Evolutionary conservation across 768 basidiomycete species (phyloP).

Genomic region (Chalciporus sphaerocephalus): DNA sequence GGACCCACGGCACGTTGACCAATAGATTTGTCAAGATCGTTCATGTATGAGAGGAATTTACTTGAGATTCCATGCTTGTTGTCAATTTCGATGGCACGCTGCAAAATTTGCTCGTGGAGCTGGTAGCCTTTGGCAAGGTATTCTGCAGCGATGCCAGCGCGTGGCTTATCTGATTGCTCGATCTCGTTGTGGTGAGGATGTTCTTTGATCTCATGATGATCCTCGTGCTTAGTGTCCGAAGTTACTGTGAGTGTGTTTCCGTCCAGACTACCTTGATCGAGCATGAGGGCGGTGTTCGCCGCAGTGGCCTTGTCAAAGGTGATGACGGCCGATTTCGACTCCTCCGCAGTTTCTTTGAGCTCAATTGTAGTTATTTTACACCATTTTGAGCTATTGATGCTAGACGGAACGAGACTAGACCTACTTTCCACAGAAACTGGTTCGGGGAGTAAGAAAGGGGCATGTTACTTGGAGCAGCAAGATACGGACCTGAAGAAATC

Average conservation of each 20-base stretch:
- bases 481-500: conserved; percentile 74
- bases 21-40: conserved; percentile 61
- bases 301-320: conserved; percentile 81
- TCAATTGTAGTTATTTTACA: conserved; percentile 67
- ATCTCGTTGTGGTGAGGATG: conserved; percentile 40
- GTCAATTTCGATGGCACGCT: conserved; percentile 79
- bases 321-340: conserved; percentile 56
- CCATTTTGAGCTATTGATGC: conserved; percentile 1
- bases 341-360: conserved; percentile 38
- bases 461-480: neutral
- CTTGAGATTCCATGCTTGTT: conserved; percentile 83
- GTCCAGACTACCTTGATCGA: conserved; percentile 76
- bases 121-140: conserved; percentile 88
- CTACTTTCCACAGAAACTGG: conserved; percentile 84
- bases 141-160: conserved; percentile 87
- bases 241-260: conserved; percentile 65
- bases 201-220: conserved; percentile 43
- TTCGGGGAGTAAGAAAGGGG: conserved; percentile 3
- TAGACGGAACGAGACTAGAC: conserved; percentile 13
- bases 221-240: conserved; percentile 58
- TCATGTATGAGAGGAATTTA: conserved; percentile 78
- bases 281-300: conserved; percentile 82
- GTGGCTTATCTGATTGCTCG: conserved; percentile 88
- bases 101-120: conserved; percentile 73
- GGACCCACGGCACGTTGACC: conserved; percentile 72